These are phyloP conservation scores for Aschersonia sp. DNA, from an alignment of 2,329 filamentous ascomycete species.

Conservation along the genomic window DNA sequence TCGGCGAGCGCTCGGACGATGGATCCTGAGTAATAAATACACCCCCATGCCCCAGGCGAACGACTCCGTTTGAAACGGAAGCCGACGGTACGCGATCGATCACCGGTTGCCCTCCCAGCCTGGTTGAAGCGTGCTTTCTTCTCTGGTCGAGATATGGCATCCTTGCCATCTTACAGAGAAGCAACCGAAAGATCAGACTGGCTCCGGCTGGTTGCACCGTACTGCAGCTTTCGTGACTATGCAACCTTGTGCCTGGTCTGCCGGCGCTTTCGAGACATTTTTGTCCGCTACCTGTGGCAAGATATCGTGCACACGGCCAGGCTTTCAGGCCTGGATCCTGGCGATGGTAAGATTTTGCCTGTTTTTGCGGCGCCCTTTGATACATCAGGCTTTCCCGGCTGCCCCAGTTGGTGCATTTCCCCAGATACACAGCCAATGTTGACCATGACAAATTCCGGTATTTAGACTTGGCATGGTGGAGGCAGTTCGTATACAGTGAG, in stretches of 20 bases:
- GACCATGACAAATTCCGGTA: not conserved
- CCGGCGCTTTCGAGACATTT: slow-evolving; percentile 29
- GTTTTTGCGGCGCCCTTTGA: too few relatives aligned
- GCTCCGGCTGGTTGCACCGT: slow-evolving; percentile 31
- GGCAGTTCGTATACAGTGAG: slow-evolving; percentile 27
- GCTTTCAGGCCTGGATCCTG: slow-evolving; percentile 24
- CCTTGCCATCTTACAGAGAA: slow-evolving; percentile 35
- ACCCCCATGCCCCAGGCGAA: too few relatives aligned
- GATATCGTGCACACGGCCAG: slow-evolving; percentile 28
- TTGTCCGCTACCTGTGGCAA: slow-evolving; percentile 38
- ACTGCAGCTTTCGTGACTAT: slow-evolving; percentile 26
- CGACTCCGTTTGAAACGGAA: too few relatives aligned
- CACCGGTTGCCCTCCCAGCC: too few relatives aligned
- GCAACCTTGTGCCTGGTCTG: slow-evolving; percentile 33
- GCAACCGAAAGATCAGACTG: slow-evolving; percentile 32
- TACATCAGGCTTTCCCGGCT: too few relatives aligned
- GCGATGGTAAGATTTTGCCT: slow-evolving; percentile 20
- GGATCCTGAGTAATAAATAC: too few relatives aligned
- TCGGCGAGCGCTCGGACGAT: too few relatives aligned
- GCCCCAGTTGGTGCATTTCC: not conserved
- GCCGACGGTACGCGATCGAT: too few relatives aligned
- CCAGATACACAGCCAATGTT: not conserved
- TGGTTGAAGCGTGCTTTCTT: not conserved
- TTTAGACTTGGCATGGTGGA: slow-evolving; percentile 35
- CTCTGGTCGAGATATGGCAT: not conserved